phyloP scores from a whole-genome alignment of 73 alveolate species.

The Tetrahymena thermophila region DNA sequence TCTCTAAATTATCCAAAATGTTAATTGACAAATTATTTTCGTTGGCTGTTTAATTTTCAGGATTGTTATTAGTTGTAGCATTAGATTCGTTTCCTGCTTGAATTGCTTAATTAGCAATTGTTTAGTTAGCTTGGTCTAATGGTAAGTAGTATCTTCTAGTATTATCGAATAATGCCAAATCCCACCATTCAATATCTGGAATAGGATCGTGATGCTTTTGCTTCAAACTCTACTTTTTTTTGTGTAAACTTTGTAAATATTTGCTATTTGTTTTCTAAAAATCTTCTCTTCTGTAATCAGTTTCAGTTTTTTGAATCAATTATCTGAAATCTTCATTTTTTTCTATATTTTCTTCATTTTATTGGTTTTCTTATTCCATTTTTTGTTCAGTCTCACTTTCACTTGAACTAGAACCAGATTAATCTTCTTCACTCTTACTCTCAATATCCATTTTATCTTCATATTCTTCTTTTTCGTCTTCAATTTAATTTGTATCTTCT shows the following conservation, averaged over 20 bases:
- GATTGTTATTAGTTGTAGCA: neutral
- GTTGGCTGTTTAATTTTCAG: neutral
- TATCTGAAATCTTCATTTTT: neutral
- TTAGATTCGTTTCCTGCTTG: neutral
- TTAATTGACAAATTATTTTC: neutral
- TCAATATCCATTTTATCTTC: neutral
- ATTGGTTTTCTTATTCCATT: neutral
- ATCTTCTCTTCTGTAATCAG: neutral
- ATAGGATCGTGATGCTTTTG: constrained; percentile 75
- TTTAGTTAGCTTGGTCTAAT: neutral
- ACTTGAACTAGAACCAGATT: neutral
- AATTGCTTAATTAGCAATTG: neutral
- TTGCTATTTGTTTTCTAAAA: neutral
- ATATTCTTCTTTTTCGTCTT: neutral
- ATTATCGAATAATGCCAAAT: constrained; percentile 50
- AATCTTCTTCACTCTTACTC: neutral
- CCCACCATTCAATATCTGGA: constrained; percentile 93
- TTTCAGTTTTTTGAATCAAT: neutral
- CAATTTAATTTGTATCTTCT: neutral
- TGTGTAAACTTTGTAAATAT: neutral
- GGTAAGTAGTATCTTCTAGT: constrained; percentile 34
- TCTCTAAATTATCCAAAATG: neutral
- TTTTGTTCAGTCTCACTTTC: neutral
- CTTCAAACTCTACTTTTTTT: constrained; percentile 4
- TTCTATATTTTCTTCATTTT: neutral